A percentile compares a stretch with the other conserved stretches of the same genome.
These are phyloP conservation scores for Berkeleyomyces basicola DNA, from an alignment of 2,329 filamentous ascomycete genomes.

Conservation along the genomic window DNA sequence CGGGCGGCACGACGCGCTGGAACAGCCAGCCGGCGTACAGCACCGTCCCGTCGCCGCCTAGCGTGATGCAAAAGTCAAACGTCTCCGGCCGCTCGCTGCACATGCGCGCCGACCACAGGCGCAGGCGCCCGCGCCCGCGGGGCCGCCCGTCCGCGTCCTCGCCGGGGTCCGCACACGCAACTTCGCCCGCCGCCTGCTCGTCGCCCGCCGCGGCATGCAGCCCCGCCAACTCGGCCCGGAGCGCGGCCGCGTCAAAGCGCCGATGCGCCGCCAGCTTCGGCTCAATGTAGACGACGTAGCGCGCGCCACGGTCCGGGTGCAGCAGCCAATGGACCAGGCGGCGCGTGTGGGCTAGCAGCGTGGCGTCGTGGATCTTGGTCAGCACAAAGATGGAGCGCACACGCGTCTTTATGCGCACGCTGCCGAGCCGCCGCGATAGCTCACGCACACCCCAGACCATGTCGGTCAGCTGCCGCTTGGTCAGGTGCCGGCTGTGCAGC, in stretches of 20 bases:
- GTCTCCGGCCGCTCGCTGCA: slow-evolving; percentile 64
- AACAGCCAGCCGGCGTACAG: slow-evolving; percentile 95
- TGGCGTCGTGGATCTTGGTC: slow-evolving; percentile 79
- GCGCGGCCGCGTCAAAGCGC: slow-evolving; percentile 53
- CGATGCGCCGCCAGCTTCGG: slow-evolving; percentile 53
- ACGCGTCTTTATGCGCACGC: slow-evolving; percentile 64
- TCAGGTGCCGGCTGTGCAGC: slow-evolving; percentile 56
- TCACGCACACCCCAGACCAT: slow-evolving; percentile 95
- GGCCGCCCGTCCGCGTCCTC: too few relatives aligned
- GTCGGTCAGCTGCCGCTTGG: slow-evolving; percentile 85
- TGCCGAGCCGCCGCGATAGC: slow-evolving; percentile 70
- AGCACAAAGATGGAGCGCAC: slow-evolving; percentile 74
- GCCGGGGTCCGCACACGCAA: slow-evolving; percentile 18
- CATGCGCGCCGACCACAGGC: slow-evolving; percentile 70
- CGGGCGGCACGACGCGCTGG: slow-evolving; percentile 83
- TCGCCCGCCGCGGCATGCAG: slow-evolving; percentile 22
- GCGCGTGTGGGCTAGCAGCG: slow-evolving; percentile 59
- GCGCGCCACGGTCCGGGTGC: slow-evolving; percentile 45
- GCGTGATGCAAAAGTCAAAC: slow-evolving; percentile 85
- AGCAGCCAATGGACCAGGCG: slow-evolving; percentile 71
- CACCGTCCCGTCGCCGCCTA: slow-evolving; percentile 93
- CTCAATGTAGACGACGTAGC: slow-evolving; percentile 73
- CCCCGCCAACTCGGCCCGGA: slow-evolving; percentile 44
- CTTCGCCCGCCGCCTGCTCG: slow-evolving; percentile 21
- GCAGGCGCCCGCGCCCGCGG: slow-evolving; percentile 34